These are phyloP conservation scores for Colletotrichum eleusines DNA, from an alignment of 2,329 filamentous ascomycete genomes.

Conservation along the genomic window DNA sequence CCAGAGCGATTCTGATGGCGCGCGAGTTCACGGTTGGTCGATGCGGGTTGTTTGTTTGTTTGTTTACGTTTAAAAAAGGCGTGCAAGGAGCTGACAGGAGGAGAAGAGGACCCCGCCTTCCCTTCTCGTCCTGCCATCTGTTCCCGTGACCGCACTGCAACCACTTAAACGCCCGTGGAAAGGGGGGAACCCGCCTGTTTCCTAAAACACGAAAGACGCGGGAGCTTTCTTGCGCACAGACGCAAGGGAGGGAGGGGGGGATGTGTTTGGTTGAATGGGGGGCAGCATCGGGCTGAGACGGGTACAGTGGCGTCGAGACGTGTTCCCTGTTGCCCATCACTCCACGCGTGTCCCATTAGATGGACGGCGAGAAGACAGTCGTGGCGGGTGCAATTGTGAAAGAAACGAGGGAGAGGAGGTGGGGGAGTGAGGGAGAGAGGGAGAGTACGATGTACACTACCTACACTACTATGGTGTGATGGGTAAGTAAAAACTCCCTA, in stretches of 20 bases:
- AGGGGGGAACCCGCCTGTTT: slow-evolving; percentile 21
- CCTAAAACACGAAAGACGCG: slow-evolving; percentile 20
- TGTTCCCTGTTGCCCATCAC: slow-evolving; percentile 26
- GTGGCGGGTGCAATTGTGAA: neutral
- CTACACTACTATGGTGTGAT: too few relatives aligned
- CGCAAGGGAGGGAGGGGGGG: neutral
- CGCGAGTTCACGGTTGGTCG: slow-evolving; percentile 7
- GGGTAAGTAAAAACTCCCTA: too few relatives aligned
- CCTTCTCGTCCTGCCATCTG: slow-evolving; percentile 28
- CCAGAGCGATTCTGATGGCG: slow-evolving; percentile 1
- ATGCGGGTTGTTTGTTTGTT: slow-evolving; percentile 36
- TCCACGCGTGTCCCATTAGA: neutral
- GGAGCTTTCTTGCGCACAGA: slow-evolving; percentile 5
- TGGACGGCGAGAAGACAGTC: neutral
- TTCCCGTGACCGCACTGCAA: slow-evolving; percentile 38
- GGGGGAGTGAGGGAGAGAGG: neutral
- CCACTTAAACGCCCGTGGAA: slow-evolving; percentile 35
- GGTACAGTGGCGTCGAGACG: slow-evolving; percentile 9
- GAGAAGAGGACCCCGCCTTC: slow-evolving; percentile 32
- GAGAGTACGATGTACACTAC: too few relatives aligned
- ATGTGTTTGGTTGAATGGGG: slow-evolving; percentile 5
- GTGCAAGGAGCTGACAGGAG: neutral
- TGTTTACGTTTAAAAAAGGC: slow-evolving; percentile 15
- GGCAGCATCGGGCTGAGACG: neutral
- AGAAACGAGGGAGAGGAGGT: neutral